Percentiles rank a stretch among this genome's conserved stretches.
Conservation (phyloP, 768 basidiomycete genomes). For the Amanita rimosa region DNA sequence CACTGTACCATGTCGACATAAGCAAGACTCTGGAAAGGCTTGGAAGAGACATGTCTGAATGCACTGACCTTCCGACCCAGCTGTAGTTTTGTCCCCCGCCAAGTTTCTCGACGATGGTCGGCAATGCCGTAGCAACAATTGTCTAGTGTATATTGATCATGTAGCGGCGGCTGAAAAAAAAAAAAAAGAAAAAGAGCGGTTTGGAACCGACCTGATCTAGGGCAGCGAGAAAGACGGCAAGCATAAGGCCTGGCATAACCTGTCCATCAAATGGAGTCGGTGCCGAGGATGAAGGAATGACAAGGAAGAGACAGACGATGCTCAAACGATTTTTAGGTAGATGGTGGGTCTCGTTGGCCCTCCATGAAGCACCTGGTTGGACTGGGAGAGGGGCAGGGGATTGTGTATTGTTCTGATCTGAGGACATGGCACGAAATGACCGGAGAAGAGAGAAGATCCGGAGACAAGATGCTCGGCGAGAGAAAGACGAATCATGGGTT, state of each 20-base stretch:
- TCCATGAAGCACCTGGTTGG: conserved; percentile 43
- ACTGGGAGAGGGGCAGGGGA: conserved; percentile 12
- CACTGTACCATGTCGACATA: conserved; percentile 26
- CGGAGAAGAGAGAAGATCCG: background rate
- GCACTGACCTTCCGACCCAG: conserved; percentile 52
- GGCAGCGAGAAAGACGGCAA: conserved; percentile 38
- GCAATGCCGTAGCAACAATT: conserved; percentile 66
- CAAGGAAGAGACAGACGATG: conserved; percentile 23
- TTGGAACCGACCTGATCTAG: conserved; percentile 42
- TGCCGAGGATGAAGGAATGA: background rate
- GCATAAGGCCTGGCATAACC: conserved; percentile 38
- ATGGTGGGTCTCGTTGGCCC: conserved; percentile 37
- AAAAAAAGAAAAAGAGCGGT: background rate
- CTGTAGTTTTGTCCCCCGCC: conserved; percentile 55
- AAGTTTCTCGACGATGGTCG: conserved; percentile 57
- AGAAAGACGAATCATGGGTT: background rate
- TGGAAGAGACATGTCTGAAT: conserved; percentile 14
- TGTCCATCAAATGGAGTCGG: conserved; percentile 11
- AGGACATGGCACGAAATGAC: conserved; percentile 1
- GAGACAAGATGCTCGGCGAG: background rate
- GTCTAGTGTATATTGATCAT: conserved; percentile 27
- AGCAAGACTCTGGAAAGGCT: background rate
- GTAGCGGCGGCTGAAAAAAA: background rate
- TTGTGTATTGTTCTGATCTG: conserved; percentile 1
- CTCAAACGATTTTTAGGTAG: conserved; percentile 42